Base-by-base conservation (phyloP, 352 stramenopile species). In the Pythium monospermum region DNA sequence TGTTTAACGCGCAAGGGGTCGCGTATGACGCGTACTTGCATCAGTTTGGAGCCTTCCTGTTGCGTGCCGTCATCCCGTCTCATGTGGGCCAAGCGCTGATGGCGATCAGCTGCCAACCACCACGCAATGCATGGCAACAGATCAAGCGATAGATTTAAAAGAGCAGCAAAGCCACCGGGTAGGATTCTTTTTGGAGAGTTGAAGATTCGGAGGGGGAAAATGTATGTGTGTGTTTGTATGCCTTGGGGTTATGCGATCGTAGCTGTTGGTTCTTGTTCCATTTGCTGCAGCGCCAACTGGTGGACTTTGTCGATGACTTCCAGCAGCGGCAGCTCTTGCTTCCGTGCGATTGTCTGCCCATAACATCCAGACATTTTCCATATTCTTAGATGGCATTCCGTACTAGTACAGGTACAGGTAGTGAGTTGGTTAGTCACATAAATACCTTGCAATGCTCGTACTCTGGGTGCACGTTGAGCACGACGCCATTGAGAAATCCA, bases 371-470 rank as follows among this genome's bases (percentile, higher is more conserved):
- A 26, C 31, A 41, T 16, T 18, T 21, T 16, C 5, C 39, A 6
- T 13, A 22, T 49, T 35, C 30, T 15, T 7, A 7, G 30, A 15
- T 35, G 8, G 8, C 30, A 7, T 15, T 15, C 7, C 30, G 30
- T 15, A 35, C 11, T 8, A 45, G 10, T n/a, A 12, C 22, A 18
- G 13, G 12, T 7, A 6, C 27, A 45, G 45, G n/a, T n/a, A n/a
- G n/a, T n/a, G n/a, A n/a, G n/a, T n/a, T n/a, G n/a, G n/a, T n/a
- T n/a, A n/a, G n/a, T n/a, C n/a, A n/a, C n/a, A n/a, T n/a, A n/a
- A n/a, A n/a, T 47, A 76, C 71, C 65, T 87, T 91, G 73, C 84
- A 95, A 44, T 95, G 61, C 8, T 93, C 82, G 61, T 74, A 95
- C 51, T 95, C 84, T 6, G 84, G 84, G 50, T 92, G 71, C 6